Conservation (phyloP, 2,329 filamentous ascomycete genomes). For the Fusarium sterilihyphosum region DNA sequence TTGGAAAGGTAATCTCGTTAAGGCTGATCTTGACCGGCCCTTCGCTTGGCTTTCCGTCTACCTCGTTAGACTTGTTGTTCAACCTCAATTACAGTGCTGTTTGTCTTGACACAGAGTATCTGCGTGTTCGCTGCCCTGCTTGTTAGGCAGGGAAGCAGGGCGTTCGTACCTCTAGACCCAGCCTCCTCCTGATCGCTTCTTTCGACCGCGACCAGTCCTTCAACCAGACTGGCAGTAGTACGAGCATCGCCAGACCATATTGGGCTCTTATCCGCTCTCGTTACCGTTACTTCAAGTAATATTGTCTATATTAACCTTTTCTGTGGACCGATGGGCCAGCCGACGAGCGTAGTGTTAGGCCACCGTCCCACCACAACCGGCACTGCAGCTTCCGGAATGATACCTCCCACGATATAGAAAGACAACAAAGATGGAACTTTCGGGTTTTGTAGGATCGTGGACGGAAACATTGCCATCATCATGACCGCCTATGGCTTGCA, state of each 20-base stretch:
- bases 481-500: background rate
- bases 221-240: too few species aligned
- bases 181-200: too few species aligned
- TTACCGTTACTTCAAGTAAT: background rate
- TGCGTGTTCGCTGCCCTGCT: too few species aligned
- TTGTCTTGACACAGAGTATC: too few species aligned
- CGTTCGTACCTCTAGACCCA: too few species aligned
- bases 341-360: background rate
- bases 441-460: background rate
- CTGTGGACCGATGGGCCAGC: background rate
- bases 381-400: background rate
- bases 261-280: too few species aligned
- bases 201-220: too few species aligned
- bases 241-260: too few species aligned
- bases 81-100: too few species aligned
- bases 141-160: too few species aligned
- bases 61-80: accelerated
- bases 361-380: background rate
- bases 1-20: accelerated
- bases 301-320: accelerated
- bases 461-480: background rate
- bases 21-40: too few species aligned
- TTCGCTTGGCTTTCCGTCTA: too few species aligned
- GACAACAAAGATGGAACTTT: background rate
- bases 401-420: background rate